These are phyloP conservation scores for Meripilus lineatus DNA, from an alignment of 1,284 basidiomycete species.

Conservation along the genomic window DNA sequence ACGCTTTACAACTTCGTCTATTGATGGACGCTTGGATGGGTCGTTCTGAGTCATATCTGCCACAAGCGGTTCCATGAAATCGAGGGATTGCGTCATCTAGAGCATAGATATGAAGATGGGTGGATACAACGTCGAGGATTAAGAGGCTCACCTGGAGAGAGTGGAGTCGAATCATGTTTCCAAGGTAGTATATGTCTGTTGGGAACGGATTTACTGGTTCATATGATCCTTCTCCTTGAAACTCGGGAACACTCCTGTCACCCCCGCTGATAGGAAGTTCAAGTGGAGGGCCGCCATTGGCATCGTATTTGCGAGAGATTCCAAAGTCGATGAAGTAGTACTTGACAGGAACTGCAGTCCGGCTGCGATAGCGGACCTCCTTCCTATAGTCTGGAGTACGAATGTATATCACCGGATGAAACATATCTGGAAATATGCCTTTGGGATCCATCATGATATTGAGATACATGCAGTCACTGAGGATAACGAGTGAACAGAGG, in stretches of 20 bases:
- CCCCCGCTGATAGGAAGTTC: slow-evolving; percentile 13
- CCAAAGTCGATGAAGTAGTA: slow-evolving; percentile 35
- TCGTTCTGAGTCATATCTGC: neutral
- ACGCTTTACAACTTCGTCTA: neutral
- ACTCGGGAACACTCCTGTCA: slow-evolving; percentile 22
- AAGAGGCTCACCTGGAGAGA: neutral
- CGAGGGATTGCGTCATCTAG: neutral
- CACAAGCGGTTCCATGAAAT: neutral
- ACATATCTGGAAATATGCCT: slow-evolving; percentile 21
- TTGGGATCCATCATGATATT: slow-evolving; percentile 37
- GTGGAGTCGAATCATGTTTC: slow-evolving; percentile 25
- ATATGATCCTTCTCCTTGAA: slow-evolving; percentile 9
- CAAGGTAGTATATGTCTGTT: slow-evolving; percentile 25
- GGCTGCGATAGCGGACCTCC: slow-evolving; percentile 15
- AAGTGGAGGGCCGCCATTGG: neutral
- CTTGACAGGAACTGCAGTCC: slow-evolving; percentile 20
- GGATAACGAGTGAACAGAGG: slow-evolving; percentile 1
- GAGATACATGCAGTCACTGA: slow-evolving; percentile 33
- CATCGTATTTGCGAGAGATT: slow-evolving; percentile 22
- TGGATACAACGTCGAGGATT: neutral
- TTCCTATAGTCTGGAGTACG: slow-evolving; percentile 16
- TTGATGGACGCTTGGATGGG: neutral
- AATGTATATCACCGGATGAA: slow-evolving; percentile 19
- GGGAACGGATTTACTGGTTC: slow-evolving; percentile 21
- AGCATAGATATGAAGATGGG: neutral